Percentiles rank a stretch among this genome's conserved stretches.
phyloP scores from a whole-genome alignment of 139 green algal genomes.

The Gonium pectorale region DNA sequence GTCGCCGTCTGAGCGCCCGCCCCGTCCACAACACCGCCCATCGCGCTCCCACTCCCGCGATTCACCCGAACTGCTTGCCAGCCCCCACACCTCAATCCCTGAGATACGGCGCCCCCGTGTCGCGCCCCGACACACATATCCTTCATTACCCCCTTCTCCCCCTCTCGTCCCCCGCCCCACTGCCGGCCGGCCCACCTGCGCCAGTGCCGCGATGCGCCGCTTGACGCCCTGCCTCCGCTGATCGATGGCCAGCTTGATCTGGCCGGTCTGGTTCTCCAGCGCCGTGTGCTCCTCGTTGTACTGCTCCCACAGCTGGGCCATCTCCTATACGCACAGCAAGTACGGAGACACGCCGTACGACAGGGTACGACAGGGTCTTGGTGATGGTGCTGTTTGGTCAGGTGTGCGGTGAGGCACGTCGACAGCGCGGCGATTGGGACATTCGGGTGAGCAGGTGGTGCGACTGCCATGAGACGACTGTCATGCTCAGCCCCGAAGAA shows the following conservation, averaged over 20 bases:
- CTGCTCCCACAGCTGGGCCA: slow-evolving; percentile 44
- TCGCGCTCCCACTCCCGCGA: too few species aligned
- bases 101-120: too few species aligned
- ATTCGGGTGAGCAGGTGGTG: neutral
- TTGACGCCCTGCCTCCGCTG: slow-evolving; percentile 14
- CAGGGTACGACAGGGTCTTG: neutral
- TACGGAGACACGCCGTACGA: neutral
- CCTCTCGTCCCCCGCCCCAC: neutral
- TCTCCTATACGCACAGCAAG: neutral
- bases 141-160: neutral
- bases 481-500: too few species aligned
- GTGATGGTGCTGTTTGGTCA: too few species aligned
- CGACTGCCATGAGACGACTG: neutral
- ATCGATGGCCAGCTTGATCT: slow-evolving; percentile 34
- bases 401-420: too few species aligned
- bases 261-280: slow-evolving; percentile 22
- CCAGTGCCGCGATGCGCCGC: slow-evolving; percentile 10
- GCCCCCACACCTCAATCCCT: too few species aligned
- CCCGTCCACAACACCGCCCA: too few species aligned
- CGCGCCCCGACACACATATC: too few species aligned
- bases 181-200: neutral
- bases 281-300: slow-evolving; percentile 49
- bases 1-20: too few species aligned
- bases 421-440: too few species aligned
- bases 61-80: too few species aligned